Percentiles rank a stretch among this genome's conserved stretches.
phyloP scores from a whole-genome alignment of 31 red algal species.

The Odonthalia washingtoniensis region DNA sequence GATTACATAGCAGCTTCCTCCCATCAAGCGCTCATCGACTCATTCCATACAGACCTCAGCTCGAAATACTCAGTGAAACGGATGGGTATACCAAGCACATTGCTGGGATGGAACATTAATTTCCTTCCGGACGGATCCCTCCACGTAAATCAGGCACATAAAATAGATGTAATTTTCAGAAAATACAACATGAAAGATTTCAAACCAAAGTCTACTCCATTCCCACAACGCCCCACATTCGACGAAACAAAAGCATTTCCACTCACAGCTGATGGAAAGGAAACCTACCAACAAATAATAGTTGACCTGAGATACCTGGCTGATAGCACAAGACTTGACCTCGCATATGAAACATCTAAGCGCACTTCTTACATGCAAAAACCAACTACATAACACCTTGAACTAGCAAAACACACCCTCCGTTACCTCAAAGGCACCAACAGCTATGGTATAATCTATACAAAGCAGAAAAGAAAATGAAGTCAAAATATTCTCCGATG shows the following conservation, averaged over 20 bases:
- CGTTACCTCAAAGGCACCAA: slow-evolving; percentile 30
- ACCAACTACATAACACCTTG: slow-evolving; percentile 5
- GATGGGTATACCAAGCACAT: slow-evolving; percentile 1
- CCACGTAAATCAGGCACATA: not conserved
- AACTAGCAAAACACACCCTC: not conserved
- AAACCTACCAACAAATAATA: not conserved
- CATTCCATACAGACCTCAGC: not conserved
- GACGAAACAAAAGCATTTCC: not conserved
- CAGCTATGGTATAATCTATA: not conserved
- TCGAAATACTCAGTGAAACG: not conserved
- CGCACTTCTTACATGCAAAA: not conserved
- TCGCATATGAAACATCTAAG: not conserved
- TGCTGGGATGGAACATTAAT: slow-evolving; percentile 7
- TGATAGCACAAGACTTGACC: slow-evolving; percentile 2
- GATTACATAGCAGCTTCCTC: slow-evolving; percentile 9
- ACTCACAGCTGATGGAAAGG: not conserved
- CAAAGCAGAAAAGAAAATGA: not conserved
- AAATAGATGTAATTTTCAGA: not conserved
- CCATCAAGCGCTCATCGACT: not conserved
- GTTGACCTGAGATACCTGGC: slow-evolving; percentile 24
- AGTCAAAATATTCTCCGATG: slow-evolving; percentile 16
- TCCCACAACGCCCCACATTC: not conserved
- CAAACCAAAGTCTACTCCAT: not conserved
- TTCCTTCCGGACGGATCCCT: not conserved
- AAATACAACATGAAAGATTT: not conserved